A percentile compares a stretch with the other conserved stretches of the same genome.
Conservation (phyloP, 2,329 filamentous ascomycete species). For the Acephala macrosclerotiorum region DNA sequence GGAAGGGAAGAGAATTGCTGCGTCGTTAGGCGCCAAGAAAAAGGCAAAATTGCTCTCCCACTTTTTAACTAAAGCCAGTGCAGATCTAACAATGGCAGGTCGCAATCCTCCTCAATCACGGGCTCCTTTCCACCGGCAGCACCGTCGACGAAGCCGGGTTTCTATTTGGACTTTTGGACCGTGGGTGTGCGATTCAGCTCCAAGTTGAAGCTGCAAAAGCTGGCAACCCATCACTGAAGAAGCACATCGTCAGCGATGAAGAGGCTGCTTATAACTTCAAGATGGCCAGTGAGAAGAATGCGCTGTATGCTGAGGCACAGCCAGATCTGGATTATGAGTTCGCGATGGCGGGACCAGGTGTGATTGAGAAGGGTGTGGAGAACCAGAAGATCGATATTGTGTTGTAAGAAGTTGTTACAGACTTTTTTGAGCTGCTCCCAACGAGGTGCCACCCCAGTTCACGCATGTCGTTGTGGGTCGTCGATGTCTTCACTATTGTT, state of each 20-base stretch:
- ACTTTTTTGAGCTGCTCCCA: too few species aligned
- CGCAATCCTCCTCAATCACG: constrained; percentile 75
- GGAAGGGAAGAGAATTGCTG: constrained; percentile 70
- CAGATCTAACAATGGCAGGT: constrained; percentile 47
- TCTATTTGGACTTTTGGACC: constrained; percentile 72
- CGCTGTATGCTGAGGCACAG: constrained; percentile 55
- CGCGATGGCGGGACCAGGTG: constrained; percentile 47
- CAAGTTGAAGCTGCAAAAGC: constrained; percentile 71
- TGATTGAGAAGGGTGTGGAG: constrained; percentile 43
- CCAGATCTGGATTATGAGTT: constrained; percentile 56
- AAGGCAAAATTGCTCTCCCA: constrained; percentile 31
- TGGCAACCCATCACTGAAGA: constrained; percentile 53
- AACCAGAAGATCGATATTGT: constrained; percentile 40
- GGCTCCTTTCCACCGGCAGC: constrained; percentile 71
- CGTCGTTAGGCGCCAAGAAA: constrained; percentile 65
- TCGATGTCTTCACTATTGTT: background rate
- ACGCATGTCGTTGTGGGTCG: too few species aligned
- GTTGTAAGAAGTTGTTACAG: constrained; percentile 19
- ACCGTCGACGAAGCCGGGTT: constrained; percentile 81
- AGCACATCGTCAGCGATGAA: constrained; percentile 62
- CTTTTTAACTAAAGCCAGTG: background rate
- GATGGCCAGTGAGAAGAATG: constrained; percentile 56
- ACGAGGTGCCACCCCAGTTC: too few species aligned
- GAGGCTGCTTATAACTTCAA: constrained; percentile 60
- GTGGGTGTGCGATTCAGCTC: constrained; percentile 73